Base-by-base conservation (phyloP, 1,284 basidiomycete genomes). In the Microbotryomycetes sp. region DNA sequence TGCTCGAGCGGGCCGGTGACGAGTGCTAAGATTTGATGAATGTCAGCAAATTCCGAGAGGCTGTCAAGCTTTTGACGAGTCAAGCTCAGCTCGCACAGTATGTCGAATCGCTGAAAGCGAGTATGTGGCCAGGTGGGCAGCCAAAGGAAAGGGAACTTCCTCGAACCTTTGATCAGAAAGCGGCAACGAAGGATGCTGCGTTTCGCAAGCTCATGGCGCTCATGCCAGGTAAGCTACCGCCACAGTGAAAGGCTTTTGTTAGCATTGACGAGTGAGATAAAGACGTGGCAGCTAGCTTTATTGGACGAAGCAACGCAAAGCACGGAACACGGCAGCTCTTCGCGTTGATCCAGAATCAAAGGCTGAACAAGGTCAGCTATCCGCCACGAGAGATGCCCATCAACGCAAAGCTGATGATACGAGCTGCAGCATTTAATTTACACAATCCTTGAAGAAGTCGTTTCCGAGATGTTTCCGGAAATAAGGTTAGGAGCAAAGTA, bases 241-340 rank as follows among this genome's bases (percentile, higher is more conserved):
- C 35, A 41, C 35, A 41, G 11, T 9, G 35, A 41, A 41, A 41
- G 18, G 35, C 35, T 11, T 11, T 41, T 11, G 11, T 41, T 41
- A n/a, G n/a, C n/a, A n/a, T n/a, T n/a, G n/a, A n/a, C n/a, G n/a
- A n/a, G n/a, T n/a, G n/a, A 50, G 53, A 58, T 53, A 3, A 64
- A 91, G 94, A 97, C 71, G 76, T 97, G 51, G 91, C 89, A 29
- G 90, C 93, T 5, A 97, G 94, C 72, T 90, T 97, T 85, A 94
- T 97, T 65, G 94, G 94, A 9, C 81, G 91, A 26, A 86, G 89
- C 2, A 97, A 97, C 73, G 91, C 93, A 11, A 82, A 91, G 6
- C 82, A 91, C 49, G 94, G 92, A 5, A 91, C 93, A 3, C 81
- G 91, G 52, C 81, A 90, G 54, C 86, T 94, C 62, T 97, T 97